A percentile compares a stretch with the other conserved stretches of the same genome.
Conservation (phyloP, 441 rosid species). For the Viola pubescens region DNA sequence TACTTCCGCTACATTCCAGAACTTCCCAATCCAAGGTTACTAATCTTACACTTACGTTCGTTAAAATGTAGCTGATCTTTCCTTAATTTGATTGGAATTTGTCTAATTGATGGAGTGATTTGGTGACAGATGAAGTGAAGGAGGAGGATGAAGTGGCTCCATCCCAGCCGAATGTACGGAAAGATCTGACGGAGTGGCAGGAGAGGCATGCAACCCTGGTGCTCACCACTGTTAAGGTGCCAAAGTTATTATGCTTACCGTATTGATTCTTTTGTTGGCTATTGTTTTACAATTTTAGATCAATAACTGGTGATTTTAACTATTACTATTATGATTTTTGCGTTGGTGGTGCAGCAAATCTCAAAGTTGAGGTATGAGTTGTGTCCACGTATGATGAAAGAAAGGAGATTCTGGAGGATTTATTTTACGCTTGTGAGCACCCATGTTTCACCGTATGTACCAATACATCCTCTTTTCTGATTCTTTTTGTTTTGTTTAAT, state of each 20-base stretch:
- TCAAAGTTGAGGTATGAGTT: conserved; percentile 69
- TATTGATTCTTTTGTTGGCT: neutral
- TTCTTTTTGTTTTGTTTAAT: neutral
- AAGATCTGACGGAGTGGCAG: conserved; percentile 86
- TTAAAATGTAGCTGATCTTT: neutral
- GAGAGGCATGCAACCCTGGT: conserved; percentile 72
- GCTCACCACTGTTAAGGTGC: conserved; percentile 66
- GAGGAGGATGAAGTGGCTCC: conserved; percentile 26
- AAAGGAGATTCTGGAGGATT: conserved; percentile 74
- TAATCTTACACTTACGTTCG: neutral
- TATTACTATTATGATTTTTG: neutral
- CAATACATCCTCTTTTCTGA: neutral
- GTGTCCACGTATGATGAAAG: conserved; percentile 80
- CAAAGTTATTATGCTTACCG: neutral
- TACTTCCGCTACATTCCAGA: conserved; percentile 65
- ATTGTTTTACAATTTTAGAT: neutral
- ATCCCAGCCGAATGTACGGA: conserved; percentile 39
- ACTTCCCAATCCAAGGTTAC: conserved; percentile 50
- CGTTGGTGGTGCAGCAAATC: conserved; percentile 48
- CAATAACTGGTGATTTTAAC: neutral
- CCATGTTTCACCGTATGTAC: conserved; percentile 61
- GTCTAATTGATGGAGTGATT: neutral
- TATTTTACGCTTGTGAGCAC: conserved; percentile 72
- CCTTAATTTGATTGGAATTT: too few species aligned
- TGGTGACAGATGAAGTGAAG: conserved; percentile 38